Conservation (phyloP, 2,329 filamentous ascomycete genomes). For the Colletotrichum eleusines region DNA sequence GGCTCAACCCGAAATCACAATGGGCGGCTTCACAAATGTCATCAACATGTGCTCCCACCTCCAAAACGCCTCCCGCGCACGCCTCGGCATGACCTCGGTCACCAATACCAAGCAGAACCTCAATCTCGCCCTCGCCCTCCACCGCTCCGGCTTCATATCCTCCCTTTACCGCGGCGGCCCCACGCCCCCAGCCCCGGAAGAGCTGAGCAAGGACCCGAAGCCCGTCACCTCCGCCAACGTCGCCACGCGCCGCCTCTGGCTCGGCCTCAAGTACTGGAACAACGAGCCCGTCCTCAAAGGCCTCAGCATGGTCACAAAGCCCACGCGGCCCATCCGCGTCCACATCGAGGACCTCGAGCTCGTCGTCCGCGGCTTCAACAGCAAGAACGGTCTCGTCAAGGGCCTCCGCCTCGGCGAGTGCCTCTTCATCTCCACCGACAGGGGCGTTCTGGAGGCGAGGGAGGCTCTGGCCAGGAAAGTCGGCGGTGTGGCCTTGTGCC, state of each 20-base stretch:
- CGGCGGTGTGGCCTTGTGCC: slow-evolving; percentile 84
- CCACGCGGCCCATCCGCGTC: slow-evolving; percentile 78
- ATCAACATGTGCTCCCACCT: slow-evolving; percentile 89
- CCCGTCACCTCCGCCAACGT: slow-evolving; percentile 78
- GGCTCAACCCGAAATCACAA: slow-evolving; percentile 13
- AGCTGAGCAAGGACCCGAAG: slow-evolving; percentile 63
- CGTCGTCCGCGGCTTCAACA: slow-evolving; percentile 76
- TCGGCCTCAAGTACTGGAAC: slow-evolving; percentile 91
- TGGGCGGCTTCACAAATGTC: slow-evolving; percentile 71
- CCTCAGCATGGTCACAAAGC: slow-evolving; percentile 77
- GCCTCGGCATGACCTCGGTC: slow-evolving; percentile 86
- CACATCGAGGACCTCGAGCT: slow-evolving; percentile 70
- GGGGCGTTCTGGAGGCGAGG: slow-evolving; percentile 82
- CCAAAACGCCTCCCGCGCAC: slow-evolving; percentile 88
- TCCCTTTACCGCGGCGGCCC: slow-evolving; percentile 80
- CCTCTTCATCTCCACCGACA: slow-evolving; percentile 82
- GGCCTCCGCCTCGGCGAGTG: slow-evolving; percentile 85
- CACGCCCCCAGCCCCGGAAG: slow-evolving; percentile 62
- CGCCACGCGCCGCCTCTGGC: slow-evolving; percentile 81
- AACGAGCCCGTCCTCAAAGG: slow-evolving; percentile 81
- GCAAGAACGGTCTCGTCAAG: slow-evolving; percentile 75
- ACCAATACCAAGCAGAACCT: slow-evolving; percentile 86
- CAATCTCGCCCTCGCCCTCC: slow-evolving; percentile 78
- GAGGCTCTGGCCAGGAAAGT: slow-evolving; percentile 85
- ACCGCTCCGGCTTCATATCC: slow-evolving; percentile 85